Base-by-base conservation (phyloP, 2,329 filamentous ascomycete species). In the Pseudocercospora pini-densiflorae region DNA sequence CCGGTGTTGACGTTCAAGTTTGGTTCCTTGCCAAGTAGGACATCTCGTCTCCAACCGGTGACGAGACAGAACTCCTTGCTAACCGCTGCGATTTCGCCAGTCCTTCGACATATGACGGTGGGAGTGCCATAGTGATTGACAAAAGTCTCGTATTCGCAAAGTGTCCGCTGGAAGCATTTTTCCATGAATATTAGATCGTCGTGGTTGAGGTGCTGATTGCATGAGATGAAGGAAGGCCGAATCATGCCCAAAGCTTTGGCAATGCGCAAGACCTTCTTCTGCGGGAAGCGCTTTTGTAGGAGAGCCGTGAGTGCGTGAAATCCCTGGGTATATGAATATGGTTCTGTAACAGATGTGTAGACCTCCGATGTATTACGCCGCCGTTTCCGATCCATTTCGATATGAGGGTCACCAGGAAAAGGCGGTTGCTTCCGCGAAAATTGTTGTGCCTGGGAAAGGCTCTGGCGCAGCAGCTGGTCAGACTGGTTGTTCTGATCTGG, bases 181-280 rank as follows among this genome's bases (percentile, higher is more conserved):
- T 99, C 95, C 91, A 97, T 97, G 78, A 98, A 97, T 23, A 99
- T 89, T 29, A 98, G 84, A 78, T 99, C 95, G 74, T 95, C 90
- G 19, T 90, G 85, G 70, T 93, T 94, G 67, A 98, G 83, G n/a
- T 92, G 93, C 74, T 92, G 92, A 21, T 92, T 97, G 68, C 93
- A 96, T 10, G 93, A 90, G 69, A 98, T 94, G 77, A 99, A 95
- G 0, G 93, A 95, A 1, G 95, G 94, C 7, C 95, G 90, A 72
- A 97, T 97, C 53, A 91, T 93, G 6, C 92, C 91, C 61, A 99
- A 86, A 0, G 94, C 91, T 80, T 94, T 92, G 66, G 93, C 93
- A 71, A 97, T 97, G 65, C 90, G 89, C 24, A 94, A 80, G 0
- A 91, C 90, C 79, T 94, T 94, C 70, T 89, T 89, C 12, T 89